Conservation (phyloP, 495 filamentous ascomycete genomes). For the Aspergillus affinis region DNA sequence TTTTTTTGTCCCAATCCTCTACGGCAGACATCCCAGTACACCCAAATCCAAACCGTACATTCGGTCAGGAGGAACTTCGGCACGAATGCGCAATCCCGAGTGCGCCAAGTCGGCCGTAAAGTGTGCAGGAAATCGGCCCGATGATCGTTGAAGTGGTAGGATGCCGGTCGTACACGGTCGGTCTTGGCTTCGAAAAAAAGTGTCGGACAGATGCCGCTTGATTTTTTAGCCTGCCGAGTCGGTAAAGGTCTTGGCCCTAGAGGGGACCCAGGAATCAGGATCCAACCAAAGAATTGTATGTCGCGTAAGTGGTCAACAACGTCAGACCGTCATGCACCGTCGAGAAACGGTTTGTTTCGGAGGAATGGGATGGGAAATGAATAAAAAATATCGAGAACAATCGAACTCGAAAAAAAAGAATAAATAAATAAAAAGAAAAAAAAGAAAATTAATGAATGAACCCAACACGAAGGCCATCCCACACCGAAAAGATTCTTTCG, state of each 20-base stretch:
- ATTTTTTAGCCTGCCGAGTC: background rate
- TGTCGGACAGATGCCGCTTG: background rate
- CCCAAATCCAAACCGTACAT: background rate
- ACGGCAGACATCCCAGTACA: constrained; percentile 1
- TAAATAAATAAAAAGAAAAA: background rate
- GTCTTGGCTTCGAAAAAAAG: constrained; percentile 1
- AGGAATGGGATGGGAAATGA: background rate
- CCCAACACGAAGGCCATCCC: background rate
- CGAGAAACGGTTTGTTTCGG: background rate
- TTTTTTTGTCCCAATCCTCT: background rate
- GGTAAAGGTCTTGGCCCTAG: background rate
- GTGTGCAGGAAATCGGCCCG: background rate
- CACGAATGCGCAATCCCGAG: background rate
- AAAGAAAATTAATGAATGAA: background rate
- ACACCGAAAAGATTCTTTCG: constrained; percentile 5
- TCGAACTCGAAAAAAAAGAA: background rate
- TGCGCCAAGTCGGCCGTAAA: background rate
- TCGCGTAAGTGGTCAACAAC: background rate
- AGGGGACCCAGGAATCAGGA: background rate
- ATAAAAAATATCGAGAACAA: background rate
- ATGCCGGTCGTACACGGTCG: constrained; percentile 5
- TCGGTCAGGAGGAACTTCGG: constrained; percentile 6
- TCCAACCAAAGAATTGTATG: background rate
- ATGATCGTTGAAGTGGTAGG: background rate
- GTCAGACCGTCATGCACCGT: background rate